A percentile compares a stretch with the other conserved stretches of the same genome.
Conservation (phyloP, 2,329 filamentous ascomycete species). For the Nemania sp. region DNA sequence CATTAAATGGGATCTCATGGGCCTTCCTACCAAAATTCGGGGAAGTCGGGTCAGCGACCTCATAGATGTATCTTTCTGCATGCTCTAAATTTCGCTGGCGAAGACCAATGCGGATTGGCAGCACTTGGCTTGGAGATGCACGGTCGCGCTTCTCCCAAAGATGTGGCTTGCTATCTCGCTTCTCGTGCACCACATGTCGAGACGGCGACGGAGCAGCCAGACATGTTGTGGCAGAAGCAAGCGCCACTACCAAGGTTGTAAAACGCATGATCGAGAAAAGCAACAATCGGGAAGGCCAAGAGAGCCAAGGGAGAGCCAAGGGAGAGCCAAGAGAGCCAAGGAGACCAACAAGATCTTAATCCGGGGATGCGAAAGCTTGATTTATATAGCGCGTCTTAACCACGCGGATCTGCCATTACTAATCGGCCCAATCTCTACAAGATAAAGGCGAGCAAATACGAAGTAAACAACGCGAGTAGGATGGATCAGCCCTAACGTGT, state of each 20-base stretch:
- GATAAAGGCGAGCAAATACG: neutral
- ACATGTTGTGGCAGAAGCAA: constrained; percentile 17
- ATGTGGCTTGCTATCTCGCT: constrained; percentile 26
- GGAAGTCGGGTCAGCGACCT: constrained; percentile 51
- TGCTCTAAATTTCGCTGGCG: constrained; percentile 52
- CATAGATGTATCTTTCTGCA: constrained; percentile 49
- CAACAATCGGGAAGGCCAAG: constrained; percentile 2
- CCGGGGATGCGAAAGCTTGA: constrained; percentile 19
- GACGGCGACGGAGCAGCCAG: constrained; percentile 21
- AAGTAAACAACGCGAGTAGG: neutral
- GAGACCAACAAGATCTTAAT: constrained; percentile 2
- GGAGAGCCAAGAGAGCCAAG: constrained; percentile 17
- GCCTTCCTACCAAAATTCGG: constrained; percentile 48
- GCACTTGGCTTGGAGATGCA: constrained; percentile 17
- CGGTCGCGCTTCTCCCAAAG: constrained; percentile 29
- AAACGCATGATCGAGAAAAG: constrained; percentile 25
- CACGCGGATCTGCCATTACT: neutral
- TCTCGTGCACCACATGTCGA: constrained; percentile 28
- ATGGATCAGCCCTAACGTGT: neutral
- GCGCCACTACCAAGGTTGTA: constrained; percentile 18
- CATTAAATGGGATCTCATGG: neutral
- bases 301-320: constrained; percentile 21
- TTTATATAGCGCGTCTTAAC: constrained; percentile 16
- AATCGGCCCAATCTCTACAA: neutral
- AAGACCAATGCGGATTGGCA: constrained; percentile 50